Conservation (phyloP, 2,329 filamentous ascomycete genomes). For the Alternaria viburni region DNA sequence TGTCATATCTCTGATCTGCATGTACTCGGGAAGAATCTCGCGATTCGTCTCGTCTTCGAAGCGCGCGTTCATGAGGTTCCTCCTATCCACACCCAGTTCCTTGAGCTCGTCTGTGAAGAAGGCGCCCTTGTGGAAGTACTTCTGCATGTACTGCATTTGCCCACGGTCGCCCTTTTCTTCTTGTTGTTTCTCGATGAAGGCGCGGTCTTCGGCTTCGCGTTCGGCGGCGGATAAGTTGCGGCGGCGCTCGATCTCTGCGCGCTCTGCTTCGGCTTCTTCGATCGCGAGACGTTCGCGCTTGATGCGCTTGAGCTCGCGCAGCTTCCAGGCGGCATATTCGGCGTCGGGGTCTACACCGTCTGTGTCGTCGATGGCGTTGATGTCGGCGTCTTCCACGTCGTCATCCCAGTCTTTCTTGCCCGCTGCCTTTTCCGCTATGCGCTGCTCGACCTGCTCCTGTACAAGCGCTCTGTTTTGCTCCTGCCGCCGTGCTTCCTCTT, state of each 20-base stretch:
- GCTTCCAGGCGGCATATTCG: conserved; percentile 90
- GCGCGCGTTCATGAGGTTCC: conserved; percentile 83
- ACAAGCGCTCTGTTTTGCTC: conserved; percentile 79
- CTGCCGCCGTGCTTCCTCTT: conserved; percentile 65
- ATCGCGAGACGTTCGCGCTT: conserved; percentile 86
- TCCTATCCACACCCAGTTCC: conserved; percentile 74
- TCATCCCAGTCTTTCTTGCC: conserved; percentile 88
- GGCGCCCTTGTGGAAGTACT: conserved; percentile 95
- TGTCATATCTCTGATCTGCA: conserved; percentile 93
- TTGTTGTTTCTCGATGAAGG: conserved; percentile 76
- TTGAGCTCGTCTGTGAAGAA: conserved; percentile 88
- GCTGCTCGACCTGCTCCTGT: conserved; percentile 85
- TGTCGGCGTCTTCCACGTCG: conserved; percentile 67
- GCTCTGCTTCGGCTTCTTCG: conserved; percentile 81
- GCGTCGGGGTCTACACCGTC: conserved; percentile 86
- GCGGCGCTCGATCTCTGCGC: conserved; percentile 86
- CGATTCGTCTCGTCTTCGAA: conserved; percentile 87
- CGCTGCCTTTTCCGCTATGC: conserved; percentile 74
- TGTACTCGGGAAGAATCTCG: conserved; percentile 83
- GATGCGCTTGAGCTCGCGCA: conserved; percentile 87
- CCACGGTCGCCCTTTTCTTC: conserved; percentile 76
- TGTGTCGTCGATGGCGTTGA: conserved; percentile 83
- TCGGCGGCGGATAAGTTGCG: conserved; percentile 87
- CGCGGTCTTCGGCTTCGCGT: conserved; percentile 82
- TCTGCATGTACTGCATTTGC: conserved; percentile 89